Base-by-base conservation (phyloP, 2,329 filamentous ascomycete species). In the Drechslerella dactyloides region DNA sequence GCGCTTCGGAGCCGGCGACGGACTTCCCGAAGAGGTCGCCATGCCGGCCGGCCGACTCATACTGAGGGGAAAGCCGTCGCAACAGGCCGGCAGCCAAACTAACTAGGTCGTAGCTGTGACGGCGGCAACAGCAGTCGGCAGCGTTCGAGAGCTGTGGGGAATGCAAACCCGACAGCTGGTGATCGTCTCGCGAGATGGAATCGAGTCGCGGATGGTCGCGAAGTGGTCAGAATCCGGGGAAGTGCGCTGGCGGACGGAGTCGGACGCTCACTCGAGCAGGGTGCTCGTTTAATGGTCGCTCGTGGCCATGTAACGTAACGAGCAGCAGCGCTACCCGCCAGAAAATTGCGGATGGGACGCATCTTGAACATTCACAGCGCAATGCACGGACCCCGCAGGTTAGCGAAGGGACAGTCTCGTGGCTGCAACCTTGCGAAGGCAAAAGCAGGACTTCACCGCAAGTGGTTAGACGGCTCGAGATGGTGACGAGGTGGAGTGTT, bases 181-280 rank as follows among this genome's bases (percentile, higher is more conserved):
- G 57, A 53, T 52, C 65, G 65, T 69, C 65, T 69, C 58, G 65
- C 51, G 64, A 57, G 60, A 63, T 59, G 27, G 27, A 33, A 33
- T 33, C 27, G 27, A 33, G 8, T 33, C 53, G 15, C 66, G 60
- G 52, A 70, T 70, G 63, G 66, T 33, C 27, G 66, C 66, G 66
- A 70, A 70, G 64, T 70, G 66, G 66, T 19, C 59, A 53, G 58
- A 69, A 70, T 70, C 66, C 59, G 66, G 66, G 66, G 66, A 70
- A 70, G 50, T 27, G 53, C 27, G 21, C 15, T 44, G 60, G 33
- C 44, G 33, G 55, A 59, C 59, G 55, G 59, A 35, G 48, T 30
- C 54, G 55, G n/a, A n/a, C n/a, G n/a, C n/a, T n/a, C n/a, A n/a
- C n/a, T n/a, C n/a, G n/a, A n/a, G n/a, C n/a, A n/a, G n/a, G n/a